Evolutionary conservation across 495 filamentous ascomycete species (phyloP).

Genomic region (Aspergillus bridgeri): DNA sequence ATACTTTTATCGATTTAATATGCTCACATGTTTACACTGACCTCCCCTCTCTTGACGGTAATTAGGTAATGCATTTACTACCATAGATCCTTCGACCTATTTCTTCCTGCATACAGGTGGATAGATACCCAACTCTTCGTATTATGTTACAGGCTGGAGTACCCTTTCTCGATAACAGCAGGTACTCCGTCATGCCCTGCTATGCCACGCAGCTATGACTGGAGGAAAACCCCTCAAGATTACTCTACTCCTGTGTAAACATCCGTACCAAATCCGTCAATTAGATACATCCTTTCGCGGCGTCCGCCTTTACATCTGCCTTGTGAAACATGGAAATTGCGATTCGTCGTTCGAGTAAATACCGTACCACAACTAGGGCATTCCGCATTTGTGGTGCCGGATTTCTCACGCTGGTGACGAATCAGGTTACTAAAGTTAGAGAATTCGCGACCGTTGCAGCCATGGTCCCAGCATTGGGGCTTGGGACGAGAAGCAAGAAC

Average conservation of each 20-base stretch:
- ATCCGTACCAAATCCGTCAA: not conserved
- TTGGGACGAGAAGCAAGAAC: constrained; percentile 74
- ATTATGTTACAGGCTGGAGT: not conserved
- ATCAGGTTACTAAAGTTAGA: too few relatives aligned
- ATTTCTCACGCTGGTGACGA: too few relatives aligned
- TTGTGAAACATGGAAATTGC: too few relatives aligned
- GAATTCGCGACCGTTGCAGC: too few relatives aligned
- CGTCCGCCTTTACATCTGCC: constrained; percentile 7
- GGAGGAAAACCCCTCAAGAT: not conserved
- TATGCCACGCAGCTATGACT: not conserved
- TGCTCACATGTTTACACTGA: not conserved
- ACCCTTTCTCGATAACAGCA: not conserved
- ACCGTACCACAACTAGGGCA: too few relatives aligned
- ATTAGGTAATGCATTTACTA: not conserved
- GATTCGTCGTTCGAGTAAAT: too few relatives aligned
- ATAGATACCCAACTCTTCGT: not conserved
- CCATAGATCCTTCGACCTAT: not conserved
- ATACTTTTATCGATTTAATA: not conserved
- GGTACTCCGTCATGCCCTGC: not conserved
- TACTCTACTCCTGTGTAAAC: not conserved
- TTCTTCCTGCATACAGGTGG: not conserved
- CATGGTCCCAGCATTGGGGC: constrained; percentile 22
- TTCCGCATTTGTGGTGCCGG: too few relatives aligned
- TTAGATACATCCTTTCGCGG: constrained; percentile 27
- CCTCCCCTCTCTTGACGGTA: not conserved